phyloP scores from a whole-genome alignment of 306 rosid species.

The Casuarina cunninghamiana region DNA sequence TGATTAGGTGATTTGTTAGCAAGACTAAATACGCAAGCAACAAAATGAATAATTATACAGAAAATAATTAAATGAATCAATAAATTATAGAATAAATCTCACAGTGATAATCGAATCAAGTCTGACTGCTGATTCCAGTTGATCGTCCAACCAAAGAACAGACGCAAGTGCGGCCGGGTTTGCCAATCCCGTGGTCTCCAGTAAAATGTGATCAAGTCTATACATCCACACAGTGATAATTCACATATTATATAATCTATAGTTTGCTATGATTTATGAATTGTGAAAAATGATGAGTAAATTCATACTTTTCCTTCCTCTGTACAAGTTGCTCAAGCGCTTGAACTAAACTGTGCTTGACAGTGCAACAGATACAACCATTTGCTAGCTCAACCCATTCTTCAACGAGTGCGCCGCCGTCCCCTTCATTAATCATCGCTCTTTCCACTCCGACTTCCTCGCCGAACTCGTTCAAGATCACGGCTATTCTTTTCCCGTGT shows the following conservation, averaged over 20 bases:
- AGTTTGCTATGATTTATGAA: neutral
- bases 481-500: conserved; percentile 93
- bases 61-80: neutral
- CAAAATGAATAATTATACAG: neutral
- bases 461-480: conserved; percentile 91
- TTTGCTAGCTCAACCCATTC: conserved; percentile 98
- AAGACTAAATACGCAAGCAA: neutral
- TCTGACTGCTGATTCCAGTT: conserved; percentile 76
- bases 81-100: conserved; percentile 32
- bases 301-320: conserved; percentile 73
- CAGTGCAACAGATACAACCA: conserved; percentile 90
- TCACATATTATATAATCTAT: neutral
- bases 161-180: conserved; percentile 98
- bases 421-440: conserved; percentile 95
- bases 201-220: conserved; percentile 89
- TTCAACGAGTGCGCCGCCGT: conserved; percentile 85
- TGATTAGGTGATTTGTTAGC: neutral
- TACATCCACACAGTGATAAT: conserved; percentile 14
- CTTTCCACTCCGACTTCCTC: conserved; percentile 98
- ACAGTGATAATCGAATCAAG: conserved; percentile 94
- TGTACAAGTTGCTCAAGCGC: conserved; percentile 93
- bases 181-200: conserved; percentile 98
- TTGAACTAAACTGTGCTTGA: conserved; percentile 91
- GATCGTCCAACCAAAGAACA: conserved; percentile 95
- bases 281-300: neutral